Evolutionary conservation across 2,329 filamentous ascomycete genomes (phyloP).

Genomic region (Penicillium hordei): DNA sequence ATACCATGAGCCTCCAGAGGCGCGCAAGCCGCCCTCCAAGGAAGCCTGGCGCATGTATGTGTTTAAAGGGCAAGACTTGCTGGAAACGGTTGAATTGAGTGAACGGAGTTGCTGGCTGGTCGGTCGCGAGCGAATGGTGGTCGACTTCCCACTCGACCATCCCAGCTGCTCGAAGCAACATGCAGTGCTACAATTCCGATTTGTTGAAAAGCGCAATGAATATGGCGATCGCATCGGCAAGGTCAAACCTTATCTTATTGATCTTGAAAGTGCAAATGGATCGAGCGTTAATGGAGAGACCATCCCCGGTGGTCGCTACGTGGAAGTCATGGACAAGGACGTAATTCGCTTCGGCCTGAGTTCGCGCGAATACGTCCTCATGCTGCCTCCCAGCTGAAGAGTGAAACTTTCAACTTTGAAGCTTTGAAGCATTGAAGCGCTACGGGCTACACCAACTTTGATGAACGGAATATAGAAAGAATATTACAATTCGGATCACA

Average conservation of each 20-base stretch:
- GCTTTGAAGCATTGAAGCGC: neutral
- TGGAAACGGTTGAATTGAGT: conserved; percentile 78
- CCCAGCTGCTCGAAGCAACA: conserved; percentile 95
- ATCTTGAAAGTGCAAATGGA: conserved; percentile 90
- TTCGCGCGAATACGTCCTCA: conserved; percentile 90
- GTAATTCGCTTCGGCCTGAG: conserved; percentile 85
- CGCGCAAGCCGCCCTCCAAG: conserved; percentile 76
- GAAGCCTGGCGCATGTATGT: conserved; percentile 88
- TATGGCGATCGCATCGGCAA: conserved; percentile 78
- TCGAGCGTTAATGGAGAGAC: conserved; percentile 76
- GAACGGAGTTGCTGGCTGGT: conserved; percentile 85
- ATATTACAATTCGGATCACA: conserved; percentile 7
- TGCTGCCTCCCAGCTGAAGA: conserved; percentile 62
- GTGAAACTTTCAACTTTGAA: neutral
- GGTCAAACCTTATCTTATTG: conserved; percentile 85
- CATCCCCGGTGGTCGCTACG: conserved; percentile 73
- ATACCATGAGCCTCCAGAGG: conserved; percentile 93
- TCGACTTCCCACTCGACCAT: conserved; percentile 82
- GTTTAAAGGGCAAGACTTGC: conserved; percentile 78
- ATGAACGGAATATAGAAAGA: neutral
- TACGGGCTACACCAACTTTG: neutral
- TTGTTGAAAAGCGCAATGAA: conserved; percentile 79
- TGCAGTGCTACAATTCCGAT: conserved; percentile 89
- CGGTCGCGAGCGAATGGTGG: conserved; percentile 75
- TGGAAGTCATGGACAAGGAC: conserved; percentile 86